These are phyloP conservation scores for Aspergillus bombycis DNA, from an alignment of 2,329 filamentous ascomycete genomes.

Conservation along the genomic window DNA sequence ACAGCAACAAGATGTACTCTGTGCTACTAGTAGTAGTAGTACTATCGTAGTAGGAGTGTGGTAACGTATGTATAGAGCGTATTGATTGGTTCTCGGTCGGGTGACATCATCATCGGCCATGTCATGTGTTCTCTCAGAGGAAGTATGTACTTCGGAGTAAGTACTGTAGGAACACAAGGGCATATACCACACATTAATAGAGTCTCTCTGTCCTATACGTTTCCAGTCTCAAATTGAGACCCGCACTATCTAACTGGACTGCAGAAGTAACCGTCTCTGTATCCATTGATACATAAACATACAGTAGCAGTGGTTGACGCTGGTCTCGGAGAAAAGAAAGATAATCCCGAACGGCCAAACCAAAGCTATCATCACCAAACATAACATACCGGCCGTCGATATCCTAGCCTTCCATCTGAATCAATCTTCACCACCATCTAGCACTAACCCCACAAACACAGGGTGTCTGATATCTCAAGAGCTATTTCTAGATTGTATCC, in stretches of 20 bases:
- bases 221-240: not conserved
- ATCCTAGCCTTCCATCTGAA: not conserved
- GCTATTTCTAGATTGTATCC: no score
- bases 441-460: not conserved
- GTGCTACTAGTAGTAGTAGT: no score
- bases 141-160: no score
- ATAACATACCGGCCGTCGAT: constrained; percentile 11
- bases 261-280: not conserved
- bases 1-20: no score
- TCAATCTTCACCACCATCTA: not conserved
- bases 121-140: constrained; percentile 1
- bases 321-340: constrained; percentile 31
- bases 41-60: no score
- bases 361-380: constrained; percentile 22
- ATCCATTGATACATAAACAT: not conserved
- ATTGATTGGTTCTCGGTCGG: constrained; percentile 10
- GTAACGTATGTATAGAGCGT: no score
- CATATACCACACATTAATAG: not conserved
- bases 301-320: not conserved
- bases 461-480: not conserved
- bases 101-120: constrained; percentile 32
- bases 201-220: not conserved
- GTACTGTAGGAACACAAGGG: not conserved
- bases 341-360: constrained; percentile 19
- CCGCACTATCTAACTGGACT: no score